phyloP scores from a whole-genome alignment of 352 stramenopile genomes.

The Nothophytophthora sp. region DNA sequence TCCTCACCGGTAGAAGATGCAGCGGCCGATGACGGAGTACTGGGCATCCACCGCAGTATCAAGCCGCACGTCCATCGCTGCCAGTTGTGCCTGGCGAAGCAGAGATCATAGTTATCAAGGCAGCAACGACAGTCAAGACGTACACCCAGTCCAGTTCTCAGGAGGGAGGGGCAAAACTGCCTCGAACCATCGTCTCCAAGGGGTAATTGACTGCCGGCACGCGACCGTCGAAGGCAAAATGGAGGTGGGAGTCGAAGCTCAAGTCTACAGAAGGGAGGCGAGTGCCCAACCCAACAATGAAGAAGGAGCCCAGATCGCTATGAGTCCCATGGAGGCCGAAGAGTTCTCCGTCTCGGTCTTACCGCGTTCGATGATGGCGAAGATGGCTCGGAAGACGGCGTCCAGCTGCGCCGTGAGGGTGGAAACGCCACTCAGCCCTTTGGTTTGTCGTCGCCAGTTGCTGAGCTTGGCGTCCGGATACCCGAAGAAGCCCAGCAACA shows the following conservation, averaged over 20 bases:
- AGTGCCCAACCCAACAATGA: not conserved
- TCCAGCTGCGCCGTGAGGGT: constrained; percentile 27
- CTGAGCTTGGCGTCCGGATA: constrained; percentile 44
- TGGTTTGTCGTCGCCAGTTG: constrained; percentile 15
- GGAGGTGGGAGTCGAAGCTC: constrained; percentile 36
- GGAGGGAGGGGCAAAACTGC: not conserved
- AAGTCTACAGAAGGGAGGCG: constrained; percentile 25
- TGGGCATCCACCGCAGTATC: constrained; percentile 7
- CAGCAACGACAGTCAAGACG: too few relatives aligned
- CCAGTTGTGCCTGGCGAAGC: constrained; percentile 16
- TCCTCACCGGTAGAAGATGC: constrained; percentile 25
- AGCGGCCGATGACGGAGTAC: constrained; percentile 17
- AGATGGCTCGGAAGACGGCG: constrained; percentile 22
- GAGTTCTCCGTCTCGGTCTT: too few relatives aligned
- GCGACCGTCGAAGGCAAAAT: constrained; percentile 47
- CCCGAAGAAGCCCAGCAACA: constrained; percentile 55
- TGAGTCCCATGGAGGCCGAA: not conserved
- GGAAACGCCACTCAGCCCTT: constrained; percentile 9
- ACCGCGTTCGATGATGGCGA: constrained; percentile 27
- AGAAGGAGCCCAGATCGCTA: not conserved
- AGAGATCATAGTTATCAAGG: not conserved
- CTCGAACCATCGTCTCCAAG: constrained; percentile 42
- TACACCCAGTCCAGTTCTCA: not conserved
- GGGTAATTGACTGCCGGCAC: constrained; percentile 47
- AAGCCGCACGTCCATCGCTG: constrained; percentile 17